A percentile compares a stretch with the other conserved stretches of the same genome.
These are phyloP conservation scores for Termitomyces sp. DNA, from an alignment of 768 basidiomycete genomes.

Conservation along the genomic window DNA sequence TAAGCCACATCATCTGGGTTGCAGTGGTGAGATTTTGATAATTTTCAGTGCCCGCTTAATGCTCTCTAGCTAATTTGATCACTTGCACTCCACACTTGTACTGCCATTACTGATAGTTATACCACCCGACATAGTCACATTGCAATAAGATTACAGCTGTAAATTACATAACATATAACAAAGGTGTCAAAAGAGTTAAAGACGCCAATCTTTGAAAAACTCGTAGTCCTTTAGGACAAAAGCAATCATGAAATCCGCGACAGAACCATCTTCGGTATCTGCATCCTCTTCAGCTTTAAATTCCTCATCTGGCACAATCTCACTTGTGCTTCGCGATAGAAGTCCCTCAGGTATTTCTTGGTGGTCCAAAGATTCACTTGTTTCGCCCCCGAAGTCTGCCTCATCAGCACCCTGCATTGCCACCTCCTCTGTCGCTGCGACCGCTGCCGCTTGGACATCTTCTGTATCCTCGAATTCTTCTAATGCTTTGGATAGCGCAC, in stretches of 20 bases:
- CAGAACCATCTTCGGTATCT: slow-evolving; percentile 57
- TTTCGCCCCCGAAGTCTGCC: slow-evolving; percentile 66
- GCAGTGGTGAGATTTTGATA: neutral
- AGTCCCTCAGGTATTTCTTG: slow-evolving; percentile 6
- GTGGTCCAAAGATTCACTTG: slow-evolving; percentile 14
- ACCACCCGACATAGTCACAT: neutral
- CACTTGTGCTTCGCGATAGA: slow-evolving; percentile 17
- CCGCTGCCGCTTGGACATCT: slow-evolving; percentile 74
- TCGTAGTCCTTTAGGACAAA: slow-evolving; percentile 58
- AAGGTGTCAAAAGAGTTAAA: slow-evolving; percentile 25
- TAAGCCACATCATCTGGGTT: neutral
- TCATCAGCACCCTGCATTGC: slow-evolving; percentile 74
- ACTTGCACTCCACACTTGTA: neutral
- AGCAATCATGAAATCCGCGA: slow-evolving; percentile 81
- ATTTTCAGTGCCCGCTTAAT: neutral
- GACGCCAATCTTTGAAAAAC: slow-evolving; percentile 68
- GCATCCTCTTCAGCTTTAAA: slow-evolving; percentile 37
- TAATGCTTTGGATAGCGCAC: slow-evolving; percentile 64
- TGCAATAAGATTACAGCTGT: neutral
- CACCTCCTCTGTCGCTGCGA: slow-evolving; percentile 71
- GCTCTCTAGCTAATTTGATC: neutral
- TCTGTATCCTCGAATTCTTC: slow-evolving; percentile 86
- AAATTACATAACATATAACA: slow-evolving; percentile 5
- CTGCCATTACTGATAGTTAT: neutral
- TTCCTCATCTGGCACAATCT: slow-evolving; percentile 26